Evolutionary conservation across 139 green algal species (phyloP).

Genomic region (Trebouxia sp.): DNA sequence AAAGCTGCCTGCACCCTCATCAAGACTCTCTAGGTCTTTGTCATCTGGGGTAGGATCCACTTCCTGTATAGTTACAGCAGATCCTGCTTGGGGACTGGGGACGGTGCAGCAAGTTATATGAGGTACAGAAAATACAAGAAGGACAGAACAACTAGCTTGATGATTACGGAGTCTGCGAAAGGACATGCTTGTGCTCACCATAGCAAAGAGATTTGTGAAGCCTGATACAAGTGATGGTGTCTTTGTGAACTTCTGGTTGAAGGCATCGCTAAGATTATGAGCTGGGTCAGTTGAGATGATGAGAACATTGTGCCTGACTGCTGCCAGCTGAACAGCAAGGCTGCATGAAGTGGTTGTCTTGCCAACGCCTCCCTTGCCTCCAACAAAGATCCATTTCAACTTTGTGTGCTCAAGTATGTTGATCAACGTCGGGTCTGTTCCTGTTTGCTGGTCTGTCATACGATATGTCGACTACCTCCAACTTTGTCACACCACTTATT

Average conservation of each 20-base stretch:
- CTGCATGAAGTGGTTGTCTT: slow-evolving; percentile 51
- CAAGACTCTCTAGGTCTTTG: slow-evolving; percentile 65
- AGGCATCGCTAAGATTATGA: slow-evolving; percentile 96
- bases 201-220: slow-evolving; percentile 93
- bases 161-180: background rate
- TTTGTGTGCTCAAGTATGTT: slow-evolving; percentile 86
- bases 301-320: slow-evolving; percentile 79
- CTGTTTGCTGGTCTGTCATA: slow-evolving; percentile 11
- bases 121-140: too few species aligned
- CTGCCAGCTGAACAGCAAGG: slow-evolving; percentile 86
- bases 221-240: slow-evolving; percentile 80
- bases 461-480: background rate
- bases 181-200: too few species aligned
- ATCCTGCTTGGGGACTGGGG: background rate
- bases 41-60: slow-evolving; percentile 88
- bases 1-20: slow-evolving; percentile 58
- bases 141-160: background rate
- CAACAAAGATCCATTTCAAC: slow-evolving; percentile 97
- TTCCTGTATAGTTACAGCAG: slow-evolving; percentile 67
- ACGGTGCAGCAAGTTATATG: too few species aligned
- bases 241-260: slow-evolving; percentile 94
- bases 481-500: too few species aligned
- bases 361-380: slow-evolving; percentile 83
- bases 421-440: slow-evolving; percentile 74
- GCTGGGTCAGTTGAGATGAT: slow-evolving; percentile 97